Evolutionary conservation across 225 moss, liverwort and hornwort species (phyloP).

Genomic region (Rhytidiadelphus loreus): DNA sequence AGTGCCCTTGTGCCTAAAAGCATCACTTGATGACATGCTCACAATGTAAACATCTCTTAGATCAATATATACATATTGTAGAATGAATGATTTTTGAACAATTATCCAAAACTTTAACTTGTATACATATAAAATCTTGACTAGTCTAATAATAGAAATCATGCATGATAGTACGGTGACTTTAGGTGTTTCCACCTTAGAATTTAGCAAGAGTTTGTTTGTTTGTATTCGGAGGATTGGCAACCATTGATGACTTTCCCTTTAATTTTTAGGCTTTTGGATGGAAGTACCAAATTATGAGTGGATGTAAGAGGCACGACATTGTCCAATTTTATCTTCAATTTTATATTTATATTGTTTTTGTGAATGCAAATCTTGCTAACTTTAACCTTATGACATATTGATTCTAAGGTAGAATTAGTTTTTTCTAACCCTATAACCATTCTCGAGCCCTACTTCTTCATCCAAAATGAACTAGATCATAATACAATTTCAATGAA

Average conservation of each 20-base stretch:
- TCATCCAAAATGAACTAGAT: accelerated
- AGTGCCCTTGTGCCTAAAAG: too few species aligned
- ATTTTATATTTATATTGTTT: accelerated
- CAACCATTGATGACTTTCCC: neutral
- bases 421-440: accelerated
- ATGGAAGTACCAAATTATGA: neutral
- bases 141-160: neutral
- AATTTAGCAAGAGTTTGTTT: neutral
- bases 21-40: too few species aligned
- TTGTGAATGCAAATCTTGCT: neutral
- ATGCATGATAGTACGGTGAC: neutral
- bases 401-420: neutral
- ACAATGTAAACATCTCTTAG: neutral
- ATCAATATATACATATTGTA: neutral
- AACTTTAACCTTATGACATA: accelerated
- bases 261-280: neutral
- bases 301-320: neutral
- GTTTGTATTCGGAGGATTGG: accelerated
- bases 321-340: neutral
- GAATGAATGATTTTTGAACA: neutral
- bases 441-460: neutral
- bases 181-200: neutral
- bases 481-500: neutral
- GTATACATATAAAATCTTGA: neutral
- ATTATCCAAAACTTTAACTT: neutral